Base-by-base conservation (phyloP, 148 eudicot species). In the Drosera capensis region DNA sequence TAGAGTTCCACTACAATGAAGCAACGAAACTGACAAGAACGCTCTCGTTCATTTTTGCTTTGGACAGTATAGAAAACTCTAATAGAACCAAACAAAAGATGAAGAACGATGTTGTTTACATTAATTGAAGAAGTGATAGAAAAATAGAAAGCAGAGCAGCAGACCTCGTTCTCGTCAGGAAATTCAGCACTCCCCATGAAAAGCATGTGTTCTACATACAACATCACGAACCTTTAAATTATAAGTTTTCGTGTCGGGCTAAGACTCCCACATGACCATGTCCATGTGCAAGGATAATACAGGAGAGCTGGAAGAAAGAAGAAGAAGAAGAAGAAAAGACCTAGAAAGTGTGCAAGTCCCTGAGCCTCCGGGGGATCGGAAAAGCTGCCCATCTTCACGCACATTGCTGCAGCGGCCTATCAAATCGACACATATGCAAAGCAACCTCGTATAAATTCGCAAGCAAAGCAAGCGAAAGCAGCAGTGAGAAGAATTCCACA, bases 111-210 rank as follows among this genome's bases (percentile, higher is more conserved):
- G 17, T 29, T 8, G 7, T 28, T 6, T 28, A 11, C 11, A 11
- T 28, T 5, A 5, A 28, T 11, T 5, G 31, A 11, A 28, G 31
- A 28, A 28, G 11, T 28, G 5, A 28, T 5, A 28, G 0, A 28
- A 11, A 5, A 28, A 28, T 11, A 28, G 28, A n/a, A n/a, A n/a
- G n/a, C n/a, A n/a, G 43, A 28, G 11, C 20, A 23, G 59, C 67
- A 57, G 42, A 88, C 97, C 97, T 88, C 97, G 46, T 88, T 88
- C 53, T 88, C 97, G 71, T 88, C 92, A 9, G 97, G 97, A 66
- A 80, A 88, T 28, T 75, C 82, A 64, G 79, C 56, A 71, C 97
- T 88, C 39, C 97, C 97, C 97, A 88, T 88, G 71, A 88, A 88
- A 22, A 88, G 79, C 97, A 88, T 88, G 63, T 88, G 97, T 67